Evolutionary conservation across 1,284 basidiomycete species (phyloP).

Genomic region (Puccinia polysora): DNA sequence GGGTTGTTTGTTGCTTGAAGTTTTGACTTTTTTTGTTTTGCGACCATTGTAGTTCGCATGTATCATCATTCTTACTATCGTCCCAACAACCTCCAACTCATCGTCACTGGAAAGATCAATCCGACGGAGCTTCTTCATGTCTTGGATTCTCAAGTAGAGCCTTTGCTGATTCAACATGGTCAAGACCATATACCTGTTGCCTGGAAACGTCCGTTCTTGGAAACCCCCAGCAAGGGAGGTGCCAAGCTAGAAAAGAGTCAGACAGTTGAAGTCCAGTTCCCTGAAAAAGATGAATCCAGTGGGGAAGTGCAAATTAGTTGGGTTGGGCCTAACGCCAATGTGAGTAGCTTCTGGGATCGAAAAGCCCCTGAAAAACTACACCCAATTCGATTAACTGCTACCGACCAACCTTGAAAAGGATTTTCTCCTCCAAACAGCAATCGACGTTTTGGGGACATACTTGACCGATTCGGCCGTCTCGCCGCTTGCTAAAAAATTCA

Average conservation of each 20-base stretch:
- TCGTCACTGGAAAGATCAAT: conserved; percentile 67
- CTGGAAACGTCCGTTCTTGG: conserved; percentile 92
- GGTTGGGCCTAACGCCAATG: conserved; percentile 72
- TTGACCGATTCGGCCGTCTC: conserved; percentile 50
- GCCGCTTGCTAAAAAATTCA: conserved; percentile 42
- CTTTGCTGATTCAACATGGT: conserved; percentile 69
- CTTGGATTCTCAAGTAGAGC: conserved; percentile 75
- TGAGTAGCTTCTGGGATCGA: conserved; percentile 56
- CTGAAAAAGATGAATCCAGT: conserved; percentile 93
- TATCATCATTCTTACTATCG: conserved; percentile 91
- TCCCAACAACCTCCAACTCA: conserved; percentile 84
- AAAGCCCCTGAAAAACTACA: not conserved
- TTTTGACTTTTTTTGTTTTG: not conserved
- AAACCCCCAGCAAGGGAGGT: conserved; percentile 70
- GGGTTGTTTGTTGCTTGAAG: not conserved
- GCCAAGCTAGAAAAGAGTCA: conserved; percentile 60
- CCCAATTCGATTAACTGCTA: not conserved
- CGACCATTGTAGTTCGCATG: conserved; percentile 63
- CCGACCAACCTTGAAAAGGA: conserved; percentile 10
- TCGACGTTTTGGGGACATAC: conserved; percentile 47
- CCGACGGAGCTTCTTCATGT: conserved; percentile 61
- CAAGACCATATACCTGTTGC: conserved; percentile 67
- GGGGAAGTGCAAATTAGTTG: conserved; percentile 79
- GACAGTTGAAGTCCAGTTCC: conserved; percentile 77
- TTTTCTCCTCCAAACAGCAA: conserved; percentile 26